phyloP scores from a whole-genome alignment of 2,329 filamentous ascomycete genomes.

The Dactylellina parvicollis region DNA sequence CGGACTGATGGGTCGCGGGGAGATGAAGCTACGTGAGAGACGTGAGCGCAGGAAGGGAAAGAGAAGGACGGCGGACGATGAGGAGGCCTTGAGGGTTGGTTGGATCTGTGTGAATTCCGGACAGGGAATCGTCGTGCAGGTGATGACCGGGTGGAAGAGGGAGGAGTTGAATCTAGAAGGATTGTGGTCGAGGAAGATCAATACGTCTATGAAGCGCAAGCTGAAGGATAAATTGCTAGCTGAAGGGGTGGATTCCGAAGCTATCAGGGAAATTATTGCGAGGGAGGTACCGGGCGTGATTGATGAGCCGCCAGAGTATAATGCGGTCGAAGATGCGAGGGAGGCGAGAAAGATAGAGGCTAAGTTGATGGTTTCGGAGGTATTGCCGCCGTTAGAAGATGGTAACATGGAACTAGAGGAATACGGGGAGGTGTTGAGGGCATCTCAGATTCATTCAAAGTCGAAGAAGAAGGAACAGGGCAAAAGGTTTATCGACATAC shows the following conservation, averaged over 20 bases:
- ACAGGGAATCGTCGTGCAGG: constrained; percentile 74
- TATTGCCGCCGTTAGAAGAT: constrained; percentile 1
- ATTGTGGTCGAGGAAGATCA: constrained; percentile 67
- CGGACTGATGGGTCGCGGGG: constrained; percentile 86
- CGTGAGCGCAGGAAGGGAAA: constrained; percentile 83
- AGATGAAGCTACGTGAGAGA: constrained; percentile 85
- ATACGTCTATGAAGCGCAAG: constrained; percentile 61
- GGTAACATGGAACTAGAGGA: constrained; percentile 55
- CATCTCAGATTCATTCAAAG: constrained; percentile 40
- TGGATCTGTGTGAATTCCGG: constrained; percentile 95
- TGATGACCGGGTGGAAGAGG: constrained; percentile 77
- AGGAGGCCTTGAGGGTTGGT: constrained; percentile 82
- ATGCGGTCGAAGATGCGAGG: constrained; percentile 13
- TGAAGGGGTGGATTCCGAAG: constrained; percentile 23
- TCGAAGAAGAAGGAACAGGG: constrained; percentile 42
- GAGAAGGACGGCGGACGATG: constrained; percentile 76
- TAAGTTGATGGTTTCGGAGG: constrained; percentile 16
- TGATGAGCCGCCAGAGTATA: constrained; percentile 32
- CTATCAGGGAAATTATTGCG: constrained; percentile 25
- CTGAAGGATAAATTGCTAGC: constrained; percentile 20
- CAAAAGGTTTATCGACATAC: constrained; percentile 46
- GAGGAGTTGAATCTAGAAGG: constrained; percentile 73
- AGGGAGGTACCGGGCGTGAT: constrained; percentile 15
- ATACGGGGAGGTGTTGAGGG: constrained; percentile 12
- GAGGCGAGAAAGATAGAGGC: constrained; percentile 21